Base-by-base conservation (phyloP, 148 eudicot species). In the Talinum fruticosum region DNA sequence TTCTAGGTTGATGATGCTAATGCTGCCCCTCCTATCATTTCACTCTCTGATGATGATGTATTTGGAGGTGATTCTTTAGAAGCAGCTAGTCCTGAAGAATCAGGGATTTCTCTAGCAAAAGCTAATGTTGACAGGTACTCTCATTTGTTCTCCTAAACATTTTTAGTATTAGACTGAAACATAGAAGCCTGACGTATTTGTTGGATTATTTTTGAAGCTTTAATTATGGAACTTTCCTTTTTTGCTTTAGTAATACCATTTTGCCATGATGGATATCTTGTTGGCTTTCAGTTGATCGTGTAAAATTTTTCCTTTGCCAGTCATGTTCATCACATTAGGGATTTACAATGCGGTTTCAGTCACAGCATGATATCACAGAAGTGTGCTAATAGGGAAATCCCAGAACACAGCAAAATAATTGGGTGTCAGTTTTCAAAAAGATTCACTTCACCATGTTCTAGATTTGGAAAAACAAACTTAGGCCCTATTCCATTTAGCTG, bases 1-100 rank as follows among this genome's bases (percentile, higher is more conserved):
- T 65, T 49, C 32, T 53, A 83, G 83, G 83, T 67, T 6, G 70
- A 68, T 71, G 82, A 79, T 78, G 61, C 53, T 71, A 80, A 79
- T 78, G 61, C 53, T 57, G 73, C 62, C 41, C 64, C 54, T 66
- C 33, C 73, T 35, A 44, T 34, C 69, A 37, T 34, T 54, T 37
- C 33, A 28, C 77, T 78, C 75, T 38, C 64, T 75, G 79, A 78
- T 21, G 78, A 47, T 72, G 66, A 41, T 72, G 75, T 72, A 66
- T 74, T 36, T 57, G 77, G 71, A 47, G 78, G 41, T 51, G 83
- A 82, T 59, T 53, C 80, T 64, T 68, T 47, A 36, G 84, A 87
- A 86, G 81, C 61, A 84, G 78, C 81, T 28, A 67, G 19, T 79
- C 69, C 23, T 78, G 74, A 76, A 68, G 72, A 33, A 65, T 80